phyloP scores from a whole-genome alignment of 148 eudicot genomes.

The Rhododendron molle region DNA sequence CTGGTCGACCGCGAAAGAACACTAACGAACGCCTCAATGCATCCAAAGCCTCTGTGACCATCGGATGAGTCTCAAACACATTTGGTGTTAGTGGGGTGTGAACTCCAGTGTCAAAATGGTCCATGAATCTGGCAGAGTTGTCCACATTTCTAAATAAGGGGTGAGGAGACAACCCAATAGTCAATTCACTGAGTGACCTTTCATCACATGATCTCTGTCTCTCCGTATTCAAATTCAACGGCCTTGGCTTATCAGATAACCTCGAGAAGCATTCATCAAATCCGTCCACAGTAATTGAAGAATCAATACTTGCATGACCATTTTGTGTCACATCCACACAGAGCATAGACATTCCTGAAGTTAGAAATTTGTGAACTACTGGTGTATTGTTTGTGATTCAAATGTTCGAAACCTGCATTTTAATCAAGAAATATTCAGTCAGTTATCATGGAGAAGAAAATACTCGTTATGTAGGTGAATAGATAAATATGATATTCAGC shows the following conservation, averaged over 20 bases:
- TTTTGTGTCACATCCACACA: conserved; percentile 44
- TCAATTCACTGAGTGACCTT: conserved; percentile 29
- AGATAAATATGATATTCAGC: neutral
- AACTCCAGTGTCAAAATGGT: conserved; percentile 56
- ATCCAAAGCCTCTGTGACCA: conserved; percentile 84
- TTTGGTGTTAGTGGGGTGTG: conserved; percentile 59
- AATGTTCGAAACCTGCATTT: conserved; percentile 18
- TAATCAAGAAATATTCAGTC: neutral
- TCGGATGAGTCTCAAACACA: conserved; percentile 67
- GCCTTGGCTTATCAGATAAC: conserved; percentile 48
- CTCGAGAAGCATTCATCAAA: conserved; percentile 55
- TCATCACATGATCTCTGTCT: conserved; percentile 66
- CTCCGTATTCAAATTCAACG: conserved; percentile 52
- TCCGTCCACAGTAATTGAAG: conserved; percentile 25
- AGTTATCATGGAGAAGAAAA: neutral
- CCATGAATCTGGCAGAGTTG: conserved; percentile 28
- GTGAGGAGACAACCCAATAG: conserved; percentile 43
- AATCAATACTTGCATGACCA: conserved; percentile 34
- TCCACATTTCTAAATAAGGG: conserved; percentile 40
- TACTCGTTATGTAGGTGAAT: neutral
- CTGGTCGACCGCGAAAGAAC: conserved; percentile 80
- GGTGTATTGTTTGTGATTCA: neutral
- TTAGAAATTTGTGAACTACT: neutral
- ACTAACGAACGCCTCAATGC: conserved; percentile 70
- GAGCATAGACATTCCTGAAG: conserved; percentile 31